Conservation (phyloP, 306 rosid genomes). For the Corylus americana region DNA sequence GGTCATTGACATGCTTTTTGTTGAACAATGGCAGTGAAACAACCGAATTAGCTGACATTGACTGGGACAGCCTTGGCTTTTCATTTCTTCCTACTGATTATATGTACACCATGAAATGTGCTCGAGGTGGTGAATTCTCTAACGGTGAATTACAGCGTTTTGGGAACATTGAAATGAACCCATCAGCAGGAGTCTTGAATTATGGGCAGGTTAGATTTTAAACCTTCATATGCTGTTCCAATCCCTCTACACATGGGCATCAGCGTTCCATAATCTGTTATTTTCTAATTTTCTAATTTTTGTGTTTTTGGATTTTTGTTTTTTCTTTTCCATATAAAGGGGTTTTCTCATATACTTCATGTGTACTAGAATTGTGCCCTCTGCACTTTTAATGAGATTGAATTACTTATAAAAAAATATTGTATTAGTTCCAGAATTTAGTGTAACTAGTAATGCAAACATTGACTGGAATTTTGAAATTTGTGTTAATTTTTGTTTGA, state of each 20-base stretch:
- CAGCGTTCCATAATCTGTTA: too few species aligned
- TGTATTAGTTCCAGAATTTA: constrained; percentile 1
- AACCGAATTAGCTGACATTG: constrained; percentile 59
- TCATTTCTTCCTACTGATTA: constrained; percentile 76
- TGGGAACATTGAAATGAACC: constrained; percentile 88
- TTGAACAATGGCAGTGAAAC: constrained; percentile 38
- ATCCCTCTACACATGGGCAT: not conserved
- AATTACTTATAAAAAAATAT: not conserved
- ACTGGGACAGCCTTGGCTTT: constrained; percentile 95
- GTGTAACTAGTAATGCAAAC: not conserved
- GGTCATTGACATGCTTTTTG: constrained; percentile 11
- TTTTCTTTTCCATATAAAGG: too few species aligned
- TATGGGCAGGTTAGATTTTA: constrained; percentile 78
- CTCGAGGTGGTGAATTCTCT: constrained; percentile 59
- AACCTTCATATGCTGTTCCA: not conserved
- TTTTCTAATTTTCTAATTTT: too few species aligned
- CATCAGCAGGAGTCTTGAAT: constrained; percentile 86
- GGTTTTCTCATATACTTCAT: too few species aligned
- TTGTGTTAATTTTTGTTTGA: not conserved
- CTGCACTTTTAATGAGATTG: too few species aligned
- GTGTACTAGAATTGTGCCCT: too few species aligned
- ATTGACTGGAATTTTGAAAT: not conserved
- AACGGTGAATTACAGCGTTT: constrained; percentile 79
- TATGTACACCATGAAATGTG: constrained; percentile 81
- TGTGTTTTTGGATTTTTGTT: too few species aligned